Evolutionary conservation across 2,329 filamentous ascomycete species (phyloP), one percentile per base, ranked within the genome.

Genomic region (Talaromyces sp.): DNA sequence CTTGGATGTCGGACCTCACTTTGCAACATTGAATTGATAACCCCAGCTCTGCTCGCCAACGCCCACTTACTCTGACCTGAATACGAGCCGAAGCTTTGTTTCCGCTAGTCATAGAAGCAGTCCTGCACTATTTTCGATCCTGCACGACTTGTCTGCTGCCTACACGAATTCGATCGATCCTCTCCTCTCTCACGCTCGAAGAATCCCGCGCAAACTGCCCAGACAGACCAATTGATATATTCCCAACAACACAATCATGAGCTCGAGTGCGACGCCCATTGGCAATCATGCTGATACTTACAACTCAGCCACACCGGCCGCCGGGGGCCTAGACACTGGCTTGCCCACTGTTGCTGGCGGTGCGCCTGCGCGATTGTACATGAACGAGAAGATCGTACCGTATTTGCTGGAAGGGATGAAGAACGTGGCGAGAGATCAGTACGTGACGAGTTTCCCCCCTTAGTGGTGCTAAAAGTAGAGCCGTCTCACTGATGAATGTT

Each of bases 401-500:
- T 82, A 84, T 28, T 70, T 92, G 62, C 76, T 92, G 44, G 88
- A 92, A 68, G 89, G 88, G 27, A 89, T 92, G 87, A 92, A 91
- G 77, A 75, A 82, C 59, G 72, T 92, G 63, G 88, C 87, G 4
- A 86, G 84, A 66, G 87, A 91, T 49, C 85, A 88, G 89, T 91
- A 75, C 70, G 88, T 82, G 47, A n/a, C 2, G 10, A 19, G 58
- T 44, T 27, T 63, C 33, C 56, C 65, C 42, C 11, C 30, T 56
- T 56, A 2, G n/a, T 39, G 30, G 15, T 19, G 6, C 22, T 53
- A 11, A 27, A 22, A 11, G 15, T 28, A 28, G 17, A 53, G 5
- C 11, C 1, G 30, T 8, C 4, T 53, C 19, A 58, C 58, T 60
- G 32, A 57, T 33, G 25, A 42, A 39, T 19, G n/a, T 5, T 36